These are phyloP conservation scores for Russula griseocarnosa DNA, from an alignment of 768 basidiomycete species.

Conservation along the genomic window DNA sequence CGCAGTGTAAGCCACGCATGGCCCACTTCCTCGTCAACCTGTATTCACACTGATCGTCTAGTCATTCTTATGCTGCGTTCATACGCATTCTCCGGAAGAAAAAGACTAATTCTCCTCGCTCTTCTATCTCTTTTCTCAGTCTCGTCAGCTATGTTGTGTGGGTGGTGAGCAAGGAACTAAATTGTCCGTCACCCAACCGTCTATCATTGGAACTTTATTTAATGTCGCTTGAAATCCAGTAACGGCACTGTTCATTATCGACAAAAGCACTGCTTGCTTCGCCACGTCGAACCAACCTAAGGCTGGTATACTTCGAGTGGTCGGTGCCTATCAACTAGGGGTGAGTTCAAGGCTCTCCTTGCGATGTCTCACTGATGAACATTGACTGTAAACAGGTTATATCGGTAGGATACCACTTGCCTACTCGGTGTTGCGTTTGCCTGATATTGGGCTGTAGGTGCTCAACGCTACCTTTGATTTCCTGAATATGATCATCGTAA, in stretches of 20 bases:
- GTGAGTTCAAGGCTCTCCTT: slow-evolving; percentile 10
- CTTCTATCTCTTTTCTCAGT: slow-evolving; percentile 6
- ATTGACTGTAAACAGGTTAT: slow-evolving; percentile 4
- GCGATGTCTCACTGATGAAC: not conserved
- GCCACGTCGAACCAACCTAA: slow-evolving; percentile 11
- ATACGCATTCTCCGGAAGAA: slow-evolving; percentile 23
- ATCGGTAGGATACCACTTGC: slow-evolving; percentile 7
- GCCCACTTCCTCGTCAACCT: not conserved
- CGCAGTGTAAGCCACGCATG: slow-evolving; percentile 16
- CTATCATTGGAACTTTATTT: not conserved
- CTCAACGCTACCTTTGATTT: slow-evolving; percentile 15
- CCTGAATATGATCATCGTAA: slow-evolving; percentile 16
- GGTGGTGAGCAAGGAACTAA: slow-evolving; percentile 15
- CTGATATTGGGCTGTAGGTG: slow-evolving; percentile 4
- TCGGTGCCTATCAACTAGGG: slow-evolving; percentile 24
- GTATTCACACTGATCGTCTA: slow-evolving; percentile 2
- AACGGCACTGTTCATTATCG: slow-evolving; percentile 5
- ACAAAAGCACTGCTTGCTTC: slow-evolving; percentile 13
- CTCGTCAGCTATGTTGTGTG: slow-evolving; percentile 10
- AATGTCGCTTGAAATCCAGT: slow-evolving; percentile 14
- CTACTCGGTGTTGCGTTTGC: not conserved
- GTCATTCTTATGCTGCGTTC: slow-evolving; percentile 26
- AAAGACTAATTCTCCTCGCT: not conserved
- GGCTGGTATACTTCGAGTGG: too few species aligned
- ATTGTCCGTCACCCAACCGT: not conserved